These are phyloP conservation scores for Ramaria rubella DNA, from an alignment of 768 basidiomycete genomes.

Conservation along the genomic window DNA sequence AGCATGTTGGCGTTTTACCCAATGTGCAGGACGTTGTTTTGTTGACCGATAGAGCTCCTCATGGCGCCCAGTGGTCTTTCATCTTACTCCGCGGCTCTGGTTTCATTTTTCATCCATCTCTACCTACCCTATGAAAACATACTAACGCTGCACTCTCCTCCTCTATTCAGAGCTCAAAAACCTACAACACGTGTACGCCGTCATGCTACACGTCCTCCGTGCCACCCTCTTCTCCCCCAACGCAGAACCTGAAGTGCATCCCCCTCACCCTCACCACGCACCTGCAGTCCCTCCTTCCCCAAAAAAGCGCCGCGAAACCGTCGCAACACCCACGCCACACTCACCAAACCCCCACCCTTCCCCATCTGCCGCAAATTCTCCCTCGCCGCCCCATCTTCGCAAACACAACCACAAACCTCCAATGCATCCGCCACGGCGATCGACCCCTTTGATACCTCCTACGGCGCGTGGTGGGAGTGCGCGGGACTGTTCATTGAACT, in stretches of 20 bases:
- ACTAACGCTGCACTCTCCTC: neutral
- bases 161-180: neutral
- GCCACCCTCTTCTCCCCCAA: neutral
- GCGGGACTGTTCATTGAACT: conserved; percentile 83
- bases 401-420: neutral
- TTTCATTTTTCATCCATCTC: neutral
- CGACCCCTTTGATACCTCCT: conserved; percentile 24
- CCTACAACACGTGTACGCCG: neutral
- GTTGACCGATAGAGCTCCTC: neutral
- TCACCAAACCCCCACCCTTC: neutral
- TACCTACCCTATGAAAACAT: neutral
- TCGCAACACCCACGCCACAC: neutral
- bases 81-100: neutral
- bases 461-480: conserved; percentile 82
- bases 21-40: neutral
- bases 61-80: neutral
- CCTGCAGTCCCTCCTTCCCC: neutral
- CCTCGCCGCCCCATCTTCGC: neutral
- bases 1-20: too few relatives aligned
- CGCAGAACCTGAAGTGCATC: neutral
- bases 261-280: neutral
- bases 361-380: conserved; percentile 7
- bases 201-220: conserved; percentile 1
- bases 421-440: neutral
- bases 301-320: conserved; percentile 5